A percentile compares a stretch with the other conserved stretches of the same genome.
These are phyloP conservation scores for Trametes gibbosa DNA, from an alignment of 768 basidiomycete genomes.

Conservation along the genomic window DNA sequence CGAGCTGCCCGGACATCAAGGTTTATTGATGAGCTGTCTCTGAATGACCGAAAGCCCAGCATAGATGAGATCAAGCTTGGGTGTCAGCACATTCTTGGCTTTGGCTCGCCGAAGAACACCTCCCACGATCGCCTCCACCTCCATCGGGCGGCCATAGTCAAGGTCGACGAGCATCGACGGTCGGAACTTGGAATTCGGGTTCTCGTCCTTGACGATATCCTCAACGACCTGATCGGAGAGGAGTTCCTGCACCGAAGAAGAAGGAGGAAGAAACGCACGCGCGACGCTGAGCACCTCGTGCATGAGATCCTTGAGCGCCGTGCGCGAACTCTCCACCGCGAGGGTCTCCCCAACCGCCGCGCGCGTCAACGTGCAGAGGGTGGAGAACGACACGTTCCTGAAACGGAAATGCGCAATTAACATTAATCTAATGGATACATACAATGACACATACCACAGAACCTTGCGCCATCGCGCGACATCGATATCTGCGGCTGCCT, in stretches of 20 bases:
- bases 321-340: conserved; percentile 16
- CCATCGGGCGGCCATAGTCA: conserved; percentile 36
- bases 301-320: conserved; percentile 28
- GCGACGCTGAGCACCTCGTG: conserved; percentile 31
- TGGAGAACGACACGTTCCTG: conserved; percentile 34
- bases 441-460: conserved; percentile 20
- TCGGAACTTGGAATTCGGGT: conserved; percentile 28
- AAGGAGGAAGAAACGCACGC: conserved; percentile 17
- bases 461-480: conserved; percentile 32
- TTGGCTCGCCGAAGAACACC: conserved; percentile 23
- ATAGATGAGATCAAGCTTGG: conserved; percentile 23
- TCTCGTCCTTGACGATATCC: conserved; percentile 25
- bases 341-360: conserved; percentile 27
- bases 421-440: background rate
- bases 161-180: conserved; percentile 39
- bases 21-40: conserved; percentile 3
- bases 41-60: conserved; percentile 25
- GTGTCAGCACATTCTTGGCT: conserved; percentile 12
- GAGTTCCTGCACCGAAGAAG: conserved; percentile 6
- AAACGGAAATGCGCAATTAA: background rate
- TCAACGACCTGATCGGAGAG: conserved; percentile 27
- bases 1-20: background rate
- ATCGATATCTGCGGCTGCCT: conserved; percentile 28
- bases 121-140: conserved; percentile 37
- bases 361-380: conserved; percentile 30